Evolutionary conservation across 495 filamentous ascomycete genomes (phyloP), one percentile per base, ranked within the genome.

Genomic region (Copromyces sp.): DNA sequence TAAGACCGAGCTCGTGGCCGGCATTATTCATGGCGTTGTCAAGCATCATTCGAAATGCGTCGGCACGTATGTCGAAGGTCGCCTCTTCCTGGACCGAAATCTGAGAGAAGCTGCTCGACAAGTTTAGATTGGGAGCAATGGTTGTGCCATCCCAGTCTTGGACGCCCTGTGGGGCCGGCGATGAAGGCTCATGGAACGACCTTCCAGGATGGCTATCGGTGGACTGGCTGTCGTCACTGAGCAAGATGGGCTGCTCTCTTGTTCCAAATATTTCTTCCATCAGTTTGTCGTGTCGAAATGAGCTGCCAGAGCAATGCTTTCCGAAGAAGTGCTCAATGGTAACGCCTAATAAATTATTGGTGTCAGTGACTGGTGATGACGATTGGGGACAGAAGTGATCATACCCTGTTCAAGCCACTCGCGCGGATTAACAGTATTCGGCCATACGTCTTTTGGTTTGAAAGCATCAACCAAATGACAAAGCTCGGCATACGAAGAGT

Each of bases 401-500:
- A 45, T 80, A 71, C 84, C 82, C 59, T 89, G 81, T 61, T 82
- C 80, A 6, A 79, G 29, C 94, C 93, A 97, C 8, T 78, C 81
- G 0, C 79, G 73, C 20, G 86, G 82, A 70, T 94, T 85, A 7
- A 94, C 89, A 2, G 93, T 95, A 77, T 94, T 97, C 5, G 95
- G 94, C 81, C 91, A 90, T 12, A 98, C 84, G 79, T 98, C 93
- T 73, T 82, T 87, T 0, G 93, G 94, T 44, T 83, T 85, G 74
- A 97, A 93, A 0, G 84, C 85, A 4, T 83, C 75, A 5, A 97
- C 84, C 0, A 98, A 81, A 72, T 89, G 79, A 73, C 92, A 91
- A 6, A 97, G 84, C 79, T 98, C 95, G 0, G 82, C 81, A 69
- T 95, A 93, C 0, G 93, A 97, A 0, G 95, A 96, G 80, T 98